phyloP scores from a whole-genome alignment of 2,329 filamentous ascomycete genomes.

The Aspergillus sp. region DNA sequence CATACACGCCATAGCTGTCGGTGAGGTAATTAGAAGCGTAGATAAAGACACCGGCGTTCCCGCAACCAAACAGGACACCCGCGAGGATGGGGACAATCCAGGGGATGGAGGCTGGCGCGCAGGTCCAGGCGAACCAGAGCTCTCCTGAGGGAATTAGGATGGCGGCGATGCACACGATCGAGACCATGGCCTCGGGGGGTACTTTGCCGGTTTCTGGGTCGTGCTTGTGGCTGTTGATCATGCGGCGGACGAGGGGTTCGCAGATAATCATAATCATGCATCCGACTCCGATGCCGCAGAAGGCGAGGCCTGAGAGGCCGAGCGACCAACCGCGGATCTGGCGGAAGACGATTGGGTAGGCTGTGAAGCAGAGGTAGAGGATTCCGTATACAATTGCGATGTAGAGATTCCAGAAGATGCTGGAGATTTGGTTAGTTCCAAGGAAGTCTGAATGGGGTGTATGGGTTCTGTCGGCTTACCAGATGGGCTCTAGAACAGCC shows the following conservation, averaged over 20 bases:
- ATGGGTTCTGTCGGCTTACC: constrained; percentile 47
- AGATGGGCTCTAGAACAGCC: constrained; percentile 80
- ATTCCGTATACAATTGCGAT: constrained; percentile 80
- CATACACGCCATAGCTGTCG: constrained; percentile 75
- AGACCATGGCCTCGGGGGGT: constrained; percentile 77
- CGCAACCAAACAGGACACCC: constrained; percentile 75
- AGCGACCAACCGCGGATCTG: constrained; percentile 74
- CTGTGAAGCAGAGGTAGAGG: constrained; percentile 86
- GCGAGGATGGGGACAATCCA: constrained; percentile 79
- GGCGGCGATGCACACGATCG: constrained; percentile 75
- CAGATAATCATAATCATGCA: constrained; percentile 51
- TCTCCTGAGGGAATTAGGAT: constrained; percentile 74
- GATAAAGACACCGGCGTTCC: constrained; percentile 78
- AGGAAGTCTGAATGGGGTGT: background rate
- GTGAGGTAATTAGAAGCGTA: constrained; percentile 80
- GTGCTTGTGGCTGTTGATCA: constrained; percentile 74
- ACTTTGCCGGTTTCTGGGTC: constrained; percentile 74
- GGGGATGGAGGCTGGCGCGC: constrained; percentile 71
- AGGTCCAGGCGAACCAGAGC: constrained; percentile 87
- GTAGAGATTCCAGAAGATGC: constrained; percentile 72
- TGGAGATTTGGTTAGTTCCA: constrained; percentile 27
- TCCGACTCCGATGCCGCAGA: constrained; percentile 68
- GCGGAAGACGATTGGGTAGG: constrained; percentile 81
- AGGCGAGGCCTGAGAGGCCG: constrained; percentile 73
- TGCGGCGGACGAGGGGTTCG: constrained; percentile 69